Base-by-base conservation (phyloP, 352 stramenopile species). In the Pythium vanterpoolii region DNA sequence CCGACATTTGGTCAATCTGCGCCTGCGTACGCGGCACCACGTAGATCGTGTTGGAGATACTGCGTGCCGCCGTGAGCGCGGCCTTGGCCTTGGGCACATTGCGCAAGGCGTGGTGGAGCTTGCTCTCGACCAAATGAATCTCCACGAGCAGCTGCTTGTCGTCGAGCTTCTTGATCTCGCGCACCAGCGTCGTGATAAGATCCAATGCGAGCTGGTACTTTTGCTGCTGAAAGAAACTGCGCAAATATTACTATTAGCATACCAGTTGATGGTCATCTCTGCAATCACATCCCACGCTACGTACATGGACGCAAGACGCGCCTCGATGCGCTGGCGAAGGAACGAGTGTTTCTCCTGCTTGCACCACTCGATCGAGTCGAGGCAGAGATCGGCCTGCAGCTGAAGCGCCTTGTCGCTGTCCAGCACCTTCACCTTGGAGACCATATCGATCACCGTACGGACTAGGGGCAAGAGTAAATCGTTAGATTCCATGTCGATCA, bases 71-170 rank as follows among this genome's bases (percentile, higher is more conserved):
- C 9, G 97, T 99, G 26, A 99, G 86, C 16, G 97, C 95, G 1
- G 97, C 96, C 71, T 96, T 95, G 53, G 90, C 83, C 79, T 99
- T 99, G 39, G 97, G 95, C 19, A 99, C 76, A 66, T 99, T 99
- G 19, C 95, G 91, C 30, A 99, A 76, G 16, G 93, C 96, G 72
- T 99, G 97, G 72, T 99, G 96, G 62, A 99, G 87, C 66, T 98
- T 98, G 48, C 88, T 92, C 76, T 99, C 97, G 24, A 98, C 87
- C 26, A 99, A 74, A 79, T 99, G 97, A 39, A 98, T 98, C 71
- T 99, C 97, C 21, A 99, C 96, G 26, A 99, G 83, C 54, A 99
- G 72, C 69, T 98, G 94, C 79, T 99, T 99, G 79, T 99, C 97
- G 72, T 99, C 97, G 45, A 99, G 82, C 74, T 99, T 98, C 76